Base-by-base conservation (phyloP, 2,329 filamentous ascomycete genomes). In the Polytolypa hystricis region DNA sequence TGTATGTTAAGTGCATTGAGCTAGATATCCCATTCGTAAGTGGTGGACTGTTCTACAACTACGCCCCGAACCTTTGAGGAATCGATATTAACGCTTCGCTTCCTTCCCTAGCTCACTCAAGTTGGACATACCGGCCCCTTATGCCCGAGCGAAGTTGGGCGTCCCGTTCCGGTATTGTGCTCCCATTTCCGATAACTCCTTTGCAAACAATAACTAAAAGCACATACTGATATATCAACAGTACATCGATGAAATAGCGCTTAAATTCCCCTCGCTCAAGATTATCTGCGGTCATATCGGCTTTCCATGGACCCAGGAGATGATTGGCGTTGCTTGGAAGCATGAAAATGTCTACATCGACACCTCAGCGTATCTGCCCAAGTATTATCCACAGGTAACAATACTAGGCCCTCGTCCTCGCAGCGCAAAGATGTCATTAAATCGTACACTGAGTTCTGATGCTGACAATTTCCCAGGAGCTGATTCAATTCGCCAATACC, bases 1-100 rank as follows among this genome's bases (percentile, higher is more conserved):
- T 52, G 4, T 52, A 35, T 36, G 47, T 51, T 30, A 51, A 51
- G 38, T 52, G 49, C 35, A 47, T 51, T 14, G 50, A 50, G 29
- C 44, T 53, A 11, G 49, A 51, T 35, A 37, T 53, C 17, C 50
- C 50, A 1, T 53, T 53, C 38, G 21, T 25, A 25, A 25, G 21
- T 25, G 7, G 21, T n/a, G n/a, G n/a, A n/a, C n/a, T n/a, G n/a
- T n/a, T n/a, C n/a, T n/a, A n/a, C n/a, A n/a, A n/a, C n/a, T n/a
- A n/a, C n/a, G n/a, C n/a, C n/a, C n/a, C n/a, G n/a, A n/a, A n/a
- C n/a, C n/a, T n/a, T n/a, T n/a, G n/a, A n/a, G n/a, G n/a, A n/a
- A n/a, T n/a, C n/a, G n/a, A n/a, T n/a, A n/a, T n/a, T n/a, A n/a
- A n/a, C n/a, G n/a, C n/a, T n/a, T n/a, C n/a, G n/a, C n/a, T n/a